These are phyloP conservation scores for Fusarium bulbicola DNA, from an alignment of 2,329 filamentous ascomycete species.

Conservation along the genomic window DNA sequence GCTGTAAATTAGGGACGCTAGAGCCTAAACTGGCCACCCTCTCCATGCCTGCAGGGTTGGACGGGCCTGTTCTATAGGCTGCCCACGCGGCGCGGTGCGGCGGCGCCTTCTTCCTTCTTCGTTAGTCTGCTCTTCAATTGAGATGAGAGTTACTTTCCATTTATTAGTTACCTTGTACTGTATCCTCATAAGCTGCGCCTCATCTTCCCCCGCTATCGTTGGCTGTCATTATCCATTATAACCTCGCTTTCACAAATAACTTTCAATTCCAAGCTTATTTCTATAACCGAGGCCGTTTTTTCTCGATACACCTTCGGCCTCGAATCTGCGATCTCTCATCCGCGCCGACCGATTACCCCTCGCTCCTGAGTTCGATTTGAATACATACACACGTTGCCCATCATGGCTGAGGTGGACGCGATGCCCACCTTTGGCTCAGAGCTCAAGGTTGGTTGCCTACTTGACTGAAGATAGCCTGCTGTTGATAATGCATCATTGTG, in stretches of 20 bases:
- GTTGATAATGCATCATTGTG: not conserved
- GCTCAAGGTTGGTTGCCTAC: constrained; percentile 75
- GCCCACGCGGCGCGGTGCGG: constrained; percentile 10
- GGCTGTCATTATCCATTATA: constrained; percentile 10
- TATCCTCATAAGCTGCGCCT: constrained; percentile 33
- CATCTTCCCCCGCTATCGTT: constrained; percentile 25
- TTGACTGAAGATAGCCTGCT: not conserved
- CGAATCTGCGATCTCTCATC: constrained; percentile 20
- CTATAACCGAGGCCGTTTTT: not conserved
- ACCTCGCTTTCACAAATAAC: constrained; percentile 16
- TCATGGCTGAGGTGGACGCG: constrained; percentile 84
- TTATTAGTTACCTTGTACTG: not conserved
- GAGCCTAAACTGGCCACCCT: constrained; percentile 35
- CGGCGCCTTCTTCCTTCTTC: constrained; percentile 8
- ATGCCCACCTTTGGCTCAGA: constrained; percentile 91
- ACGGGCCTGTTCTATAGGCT: constrained; percentile 12
- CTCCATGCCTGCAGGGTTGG: not conserved
- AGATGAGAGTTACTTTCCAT: not conserved
- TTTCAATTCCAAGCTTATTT: constrained; percentile 1
- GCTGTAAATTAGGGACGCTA: constrained; percentile 30
- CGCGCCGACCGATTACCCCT: constrained; percentile 26
- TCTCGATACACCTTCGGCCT: not conserved
- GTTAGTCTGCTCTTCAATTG: not conserved
- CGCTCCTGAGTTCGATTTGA: constrained; percentile 28
- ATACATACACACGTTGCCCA: constrained; percentile 29